A percentile compares a stretch with the other conserved stretches of the same genome.
Evolutionary conservation across 1,284 basidiomycete species (phyloP).

Genomic region (Trichosporon ovoides): DNA sequence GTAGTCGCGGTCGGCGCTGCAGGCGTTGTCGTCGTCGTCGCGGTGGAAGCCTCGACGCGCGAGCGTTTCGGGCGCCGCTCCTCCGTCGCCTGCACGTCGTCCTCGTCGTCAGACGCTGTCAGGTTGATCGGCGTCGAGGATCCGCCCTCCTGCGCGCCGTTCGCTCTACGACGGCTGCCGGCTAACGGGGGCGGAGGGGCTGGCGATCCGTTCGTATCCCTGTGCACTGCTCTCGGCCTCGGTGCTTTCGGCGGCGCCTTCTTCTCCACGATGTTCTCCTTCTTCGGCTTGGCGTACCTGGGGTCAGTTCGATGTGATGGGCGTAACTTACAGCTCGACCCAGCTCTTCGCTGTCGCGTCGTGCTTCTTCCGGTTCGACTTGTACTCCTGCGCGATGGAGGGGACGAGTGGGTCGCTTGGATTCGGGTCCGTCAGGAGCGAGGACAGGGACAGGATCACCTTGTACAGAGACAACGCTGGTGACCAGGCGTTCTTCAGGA

Average conservation of each 20-base stretch:
- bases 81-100: conserved; percentile 4
- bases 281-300: conserved; percentile 35
- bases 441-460: conserved; percentile 89
- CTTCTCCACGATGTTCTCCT: conserved; percentile 5
- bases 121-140: conserved; percentile 7
- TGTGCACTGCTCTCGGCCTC: conserved; percentile 16
- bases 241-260: conserved; percentile 7
- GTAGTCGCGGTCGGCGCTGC: too few species aligned
- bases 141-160: conserved; percentile 15
- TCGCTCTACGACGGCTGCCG: conserved; percentile 17
- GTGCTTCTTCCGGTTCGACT: conserved; percentile 81
- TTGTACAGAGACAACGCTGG: conserved; percentile 85
- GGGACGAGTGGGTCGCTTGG: conserved; percentile 68
- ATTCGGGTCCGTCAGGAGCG: conserved; percentile 95
- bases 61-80: conserved; percentile 13
- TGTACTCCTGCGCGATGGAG: conserved; percentile 68
- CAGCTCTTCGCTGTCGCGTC: conserved; percentile 89
- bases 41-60: conserved; percentile 1
- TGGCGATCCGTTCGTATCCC: conserved; percentile 15
- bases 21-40: too few species aligned
- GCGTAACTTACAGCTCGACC: conserved; percentile 74
- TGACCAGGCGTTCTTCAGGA: conserved; percentile 83
- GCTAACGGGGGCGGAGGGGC: conserved; percentile 6
- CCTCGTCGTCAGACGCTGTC: conserved; percentile 17
- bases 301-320: conserved; percentile 10